Evolutionary conservation across 1,284 basidiomycete species (phyloP), one percentile per base, ranked within the genome.

Genomic region (Rhodotorula glutinis): DNA sequence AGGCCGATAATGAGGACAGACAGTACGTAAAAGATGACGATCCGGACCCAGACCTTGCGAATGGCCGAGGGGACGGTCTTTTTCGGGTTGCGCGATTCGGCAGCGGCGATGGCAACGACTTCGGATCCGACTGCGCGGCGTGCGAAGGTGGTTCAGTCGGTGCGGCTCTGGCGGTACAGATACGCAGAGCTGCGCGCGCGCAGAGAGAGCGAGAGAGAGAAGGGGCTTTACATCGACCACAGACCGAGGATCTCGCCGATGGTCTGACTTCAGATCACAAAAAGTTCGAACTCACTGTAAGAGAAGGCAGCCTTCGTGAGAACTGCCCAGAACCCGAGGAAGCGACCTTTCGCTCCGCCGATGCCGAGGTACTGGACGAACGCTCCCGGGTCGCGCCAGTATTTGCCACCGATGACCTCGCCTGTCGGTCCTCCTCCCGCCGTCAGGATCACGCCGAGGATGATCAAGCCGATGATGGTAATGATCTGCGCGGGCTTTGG

Each of bases 91-190:
- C 56, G 52, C 30, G 74, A 65, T 63, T 75, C 80, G 17, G 71
- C 88, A 38, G 90, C 90, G 62, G 90, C 83, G 78, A 92, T 86
- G 41, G 90, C 91, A 47, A 93, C 88, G 70, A 92, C 88, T 78
- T 41, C 53, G 33, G 64, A 57, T 33, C 59, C 51, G 21, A 53
- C 41, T 46, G 43, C 4, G 29, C 11, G 11, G n/a, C n/a, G n/a
- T n/a, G n/a, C n/a, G n/a, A n/a, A n/a, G n/a, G n/a, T n/a, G n/a
- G n/a, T n/a, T n/a, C n/a, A n/a, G n/a, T n/a, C n/a, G n/a, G n/a
- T n/a, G n/a, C n/a, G n/a, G n/a, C n/a, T n/a, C n/a, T n/a, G n/a
- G n/a, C n/a, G n/a, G n/a, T n/a, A n/a, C n/a, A n/a, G n/a, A n/a
- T n/a, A n/a, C n/a, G n/a, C n/a, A n/a, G n/a, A n/a, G n/a, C n/a